phyloP scores from a whole-genome alignment of 345 rosid genomes.

The Moricandia moricandioides region DNA sequence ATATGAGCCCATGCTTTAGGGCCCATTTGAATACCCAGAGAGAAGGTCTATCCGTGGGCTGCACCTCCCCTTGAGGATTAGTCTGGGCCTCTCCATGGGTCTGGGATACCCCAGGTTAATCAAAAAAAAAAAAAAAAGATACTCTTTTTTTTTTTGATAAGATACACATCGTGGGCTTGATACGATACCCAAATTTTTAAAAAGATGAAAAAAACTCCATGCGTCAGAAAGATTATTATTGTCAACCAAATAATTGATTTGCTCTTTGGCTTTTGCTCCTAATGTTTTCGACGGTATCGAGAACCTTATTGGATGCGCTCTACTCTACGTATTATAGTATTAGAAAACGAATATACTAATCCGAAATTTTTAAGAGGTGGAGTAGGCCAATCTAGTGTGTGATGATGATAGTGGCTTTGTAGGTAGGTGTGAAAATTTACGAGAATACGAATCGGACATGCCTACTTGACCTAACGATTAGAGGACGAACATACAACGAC shows the following conservation, averaged over 20 bases:
- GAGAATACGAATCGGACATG: slow-evolving; percentile 3
- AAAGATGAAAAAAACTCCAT: background rate
- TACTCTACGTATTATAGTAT: background rate
- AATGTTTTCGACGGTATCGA: slow-evolving; percentile 23
- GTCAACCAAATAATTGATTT: slow-evolving; percentile 27
- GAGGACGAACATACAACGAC: slow-evolving; percentile 22
- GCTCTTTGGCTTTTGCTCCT: slow-evolving; percentile 18
- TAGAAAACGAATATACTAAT: background rate
- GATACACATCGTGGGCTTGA: slow-evolving; percentile 24
- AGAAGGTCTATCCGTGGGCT: no score
- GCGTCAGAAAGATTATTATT: slow-evolving; percentile 21
- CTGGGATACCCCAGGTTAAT: no score
- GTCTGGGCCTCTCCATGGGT: no score
- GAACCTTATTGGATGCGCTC: slow-evolving; percentile 15
- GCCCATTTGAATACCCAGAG: no score
- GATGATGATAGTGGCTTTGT: slow-evolving; percentile 9
- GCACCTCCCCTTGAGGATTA: no score
- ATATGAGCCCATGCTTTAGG: no score
- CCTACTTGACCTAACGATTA: slow-evolving; percentile 21
- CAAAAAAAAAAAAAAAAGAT: no score
- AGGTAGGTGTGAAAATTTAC: slow-evolving; percentile 22
- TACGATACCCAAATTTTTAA: slow-evolving; percentile 16
- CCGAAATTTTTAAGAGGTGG: background rate
- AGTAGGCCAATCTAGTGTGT: slow-evolving; percentile 21
- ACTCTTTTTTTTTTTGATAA: no score